phyloP scores from a whole-genome alignment of 2,329 filamentous ascomycete genomes.

The Pseudopyrenochaeta lycopersici region DNA sequence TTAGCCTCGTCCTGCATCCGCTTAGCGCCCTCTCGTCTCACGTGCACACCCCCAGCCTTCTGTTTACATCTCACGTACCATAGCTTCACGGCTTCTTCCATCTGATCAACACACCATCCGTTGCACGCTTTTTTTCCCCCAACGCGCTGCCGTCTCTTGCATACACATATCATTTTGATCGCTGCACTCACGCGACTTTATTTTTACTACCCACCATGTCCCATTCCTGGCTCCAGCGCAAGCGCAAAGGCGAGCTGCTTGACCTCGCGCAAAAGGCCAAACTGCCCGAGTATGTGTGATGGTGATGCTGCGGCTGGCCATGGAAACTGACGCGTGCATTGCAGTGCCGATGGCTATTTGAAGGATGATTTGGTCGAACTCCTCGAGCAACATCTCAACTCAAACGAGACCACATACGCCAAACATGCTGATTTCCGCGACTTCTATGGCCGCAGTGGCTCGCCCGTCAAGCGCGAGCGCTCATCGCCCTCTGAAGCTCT shows the following conservation, averaged over 20 bases:
- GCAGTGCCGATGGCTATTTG: constrained; percentile 73
- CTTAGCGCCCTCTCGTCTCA: constrained; percentile 22
- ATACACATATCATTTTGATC: constrained; percentile 47
- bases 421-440: constrained; percentile 72
- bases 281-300: constrained; percentile 72
- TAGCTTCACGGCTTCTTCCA: constrained; percentile 14
- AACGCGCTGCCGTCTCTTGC: constrained; percentile 22
- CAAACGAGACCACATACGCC: constrained; percentile 72
- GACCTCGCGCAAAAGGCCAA: constrained; percentile 77
- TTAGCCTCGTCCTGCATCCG: constrained; percentile 5
- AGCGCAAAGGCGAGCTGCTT: constrained; percentile 82
- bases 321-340: constrained; percentile 21
- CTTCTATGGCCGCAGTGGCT: constrained; percentile 76
- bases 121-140: constrained; percentile 19
- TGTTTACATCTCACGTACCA: constrained; percentile 31
- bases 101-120: constrained; percentile 31
- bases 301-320: neutral
- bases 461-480: constrained; percentile 60
- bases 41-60: constrained; percentile 31
- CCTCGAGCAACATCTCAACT: constrained; percentile 52
- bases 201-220: constrained; percentile 63
- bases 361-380: constrained; percentile 78
- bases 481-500: constrained; percentile 46
- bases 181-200: constrained; percentile 59
- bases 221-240: constrained; percentile 76